Percentiles rank a stretch among this genome's conserved stretches.
Evolutionary conservation across 2,329 filamentous ascomycete species (phyloP).

Genomic region (Aspergillus texensis): DNA sequence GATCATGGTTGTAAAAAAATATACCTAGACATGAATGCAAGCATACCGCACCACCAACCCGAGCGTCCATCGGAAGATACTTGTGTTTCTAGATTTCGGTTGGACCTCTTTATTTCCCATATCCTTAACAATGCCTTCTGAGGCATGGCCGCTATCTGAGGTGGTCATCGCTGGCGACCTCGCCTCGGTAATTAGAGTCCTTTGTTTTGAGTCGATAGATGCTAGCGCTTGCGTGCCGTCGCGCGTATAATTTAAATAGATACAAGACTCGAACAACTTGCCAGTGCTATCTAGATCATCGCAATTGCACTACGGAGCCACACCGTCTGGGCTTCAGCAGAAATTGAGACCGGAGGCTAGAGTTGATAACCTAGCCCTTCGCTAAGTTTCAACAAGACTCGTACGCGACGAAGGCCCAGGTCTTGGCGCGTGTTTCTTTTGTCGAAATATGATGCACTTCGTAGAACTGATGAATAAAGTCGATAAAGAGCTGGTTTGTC

Average conservation of each 20-base stretch:
- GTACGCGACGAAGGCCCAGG: conserved; percentile 4
- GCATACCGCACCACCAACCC: conserved; percentile 41
- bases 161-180: conserved; percentile 26
- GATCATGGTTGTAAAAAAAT: background rate
- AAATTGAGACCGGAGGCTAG: background rate
- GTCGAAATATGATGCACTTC: background rate
- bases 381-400: background rate
- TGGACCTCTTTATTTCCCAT: conserved; percentile 13
- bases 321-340: background rate
- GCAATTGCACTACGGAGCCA: background rate
- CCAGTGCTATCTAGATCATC: background rate
- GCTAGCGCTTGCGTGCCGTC: background rate
- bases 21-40: conserved; percentile 10
- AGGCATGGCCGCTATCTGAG: conserved; percentile 30
- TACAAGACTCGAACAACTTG: background rate
- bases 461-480: background rate
- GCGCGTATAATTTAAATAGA: background rate
- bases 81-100: conserved; percentile 19
- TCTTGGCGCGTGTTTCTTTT: conserved; percentile 9
- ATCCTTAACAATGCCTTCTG: conserved; percentile 23
- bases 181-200: conserved; percentile 12
- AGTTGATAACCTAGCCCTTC: background rate
- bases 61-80: conserved; percentile 37
- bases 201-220: background rate
- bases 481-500: background rate